phyloP scores from a whole-genome alignment of 2,329 filamentous ascomycete species.

The Botryotinia calthae region DNA sequence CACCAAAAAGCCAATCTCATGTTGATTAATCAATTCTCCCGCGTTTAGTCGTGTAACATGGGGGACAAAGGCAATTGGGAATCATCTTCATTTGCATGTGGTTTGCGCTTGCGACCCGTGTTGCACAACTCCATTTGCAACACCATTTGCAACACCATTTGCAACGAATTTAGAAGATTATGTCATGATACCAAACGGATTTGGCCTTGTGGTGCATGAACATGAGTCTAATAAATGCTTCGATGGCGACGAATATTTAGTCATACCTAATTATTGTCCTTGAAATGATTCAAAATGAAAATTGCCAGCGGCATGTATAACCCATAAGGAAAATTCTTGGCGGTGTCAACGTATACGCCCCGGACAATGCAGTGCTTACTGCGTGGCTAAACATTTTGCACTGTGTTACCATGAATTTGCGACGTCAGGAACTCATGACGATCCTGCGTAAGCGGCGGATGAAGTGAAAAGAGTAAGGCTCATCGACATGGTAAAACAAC shows the following conservation, averaged over 20 bases:
- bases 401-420: neutral
- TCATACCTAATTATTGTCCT: neutral
- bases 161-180: neutral
- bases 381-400: neutral
- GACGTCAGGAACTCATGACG: neutral
- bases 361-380: neutral
- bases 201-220: neutral
- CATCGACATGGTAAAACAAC: neutral
- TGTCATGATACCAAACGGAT: neutral
- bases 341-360: neutral
- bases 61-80: neutral
- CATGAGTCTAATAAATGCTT: neutral
- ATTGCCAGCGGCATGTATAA: neutral
- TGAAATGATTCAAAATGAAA: neutral
- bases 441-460: neutral
- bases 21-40: neutral
- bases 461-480: neutral
- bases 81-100: neutral
- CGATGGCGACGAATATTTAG: neutral
- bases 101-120: neutral
- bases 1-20: neutral
- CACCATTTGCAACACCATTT: neutral
- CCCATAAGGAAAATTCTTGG: neutral
- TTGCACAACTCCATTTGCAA: no score
- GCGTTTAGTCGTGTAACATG: neutral